Conservation (phyloP, 2,329 filamentous ascomycete species). For the Fusarium anthophilum region DNA sequence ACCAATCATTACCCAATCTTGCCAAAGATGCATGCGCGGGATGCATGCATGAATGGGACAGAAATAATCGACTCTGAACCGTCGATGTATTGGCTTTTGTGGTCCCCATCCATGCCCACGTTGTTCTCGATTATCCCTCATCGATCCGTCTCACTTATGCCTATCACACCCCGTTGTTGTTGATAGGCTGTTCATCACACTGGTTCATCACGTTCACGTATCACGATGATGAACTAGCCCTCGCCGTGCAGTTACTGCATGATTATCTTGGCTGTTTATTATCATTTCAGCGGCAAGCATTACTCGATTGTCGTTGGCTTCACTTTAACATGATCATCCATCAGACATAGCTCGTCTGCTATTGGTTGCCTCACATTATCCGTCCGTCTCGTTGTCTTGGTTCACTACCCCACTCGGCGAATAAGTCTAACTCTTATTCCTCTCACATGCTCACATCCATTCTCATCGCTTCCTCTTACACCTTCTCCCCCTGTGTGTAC, state of each 20-base stretch:
- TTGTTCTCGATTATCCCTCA: constrained; percentile 40
- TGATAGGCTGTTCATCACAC: constrained; percentile 17
- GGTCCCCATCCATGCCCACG: constrained; percentile 20
- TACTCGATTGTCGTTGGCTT: constrained; percentile 1
- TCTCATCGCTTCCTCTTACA: constrained; percentile 29
- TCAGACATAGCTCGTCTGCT: neutral
- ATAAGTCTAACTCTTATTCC: constrained; percentile 8
- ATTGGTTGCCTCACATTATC: constrained; percentile 26
- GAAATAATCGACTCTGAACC: constrained; percentile 8
- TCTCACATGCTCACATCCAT: constrained; percentile 25
- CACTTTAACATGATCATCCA: constrained; percentile 15
- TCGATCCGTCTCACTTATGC: constrained; percentile 18
- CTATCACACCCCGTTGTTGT: constrained; percentile 8
- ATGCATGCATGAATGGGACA: constrained; percentile 41
- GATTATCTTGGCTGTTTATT: constrained; percentile 4
- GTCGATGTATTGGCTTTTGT: constrained; percentile 22
- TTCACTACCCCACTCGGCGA: constrained; percentile 24
- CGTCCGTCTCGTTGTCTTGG: constrained; percentile 14
- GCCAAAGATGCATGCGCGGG: constrained; percentile 37
- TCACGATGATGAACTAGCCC: constrained; percentile 7
- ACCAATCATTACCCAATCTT: constrained; percentile 18
- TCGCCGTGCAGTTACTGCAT: neutral
- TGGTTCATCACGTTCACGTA: constrained; percentile 20
- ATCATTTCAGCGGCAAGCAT: constrained; percentile 14
- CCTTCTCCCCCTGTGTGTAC: constrained; percentile 22